Evolutionary conservation across 2,329 filamentous ascomycete genomes (phyloP).

Genomic region (Pezicula neosporulosa): DNA sequence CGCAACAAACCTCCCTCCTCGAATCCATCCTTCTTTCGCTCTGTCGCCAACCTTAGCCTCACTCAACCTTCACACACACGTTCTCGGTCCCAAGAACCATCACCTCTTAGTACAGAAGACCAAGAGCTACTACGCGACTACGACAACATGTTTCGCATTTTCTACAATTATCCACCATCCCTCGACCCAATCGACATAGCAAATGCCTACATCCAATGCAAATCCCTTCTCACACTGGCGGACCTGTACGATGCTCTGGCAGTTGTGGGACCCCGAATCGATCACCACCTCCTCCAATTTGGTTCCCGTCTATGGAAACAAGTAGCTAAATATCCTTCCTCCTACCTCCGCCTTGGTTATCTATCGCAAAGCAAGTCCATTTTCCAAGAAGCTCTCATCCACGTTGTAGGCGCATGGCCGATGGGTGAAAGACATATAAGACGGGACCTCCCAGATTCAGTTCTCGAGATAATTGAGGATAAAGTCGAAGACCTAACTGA

Average conservation of each 20-base stretch:
- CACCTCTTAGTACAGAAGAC: conserved; percentile 53
- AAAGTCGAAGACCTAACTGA: conserved; percentile 92
- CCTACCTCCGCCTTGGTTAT: conserved; percentile 86
- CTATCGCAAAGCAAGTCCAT: conserved; percentile 80
- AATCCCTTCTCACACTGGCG: conserved; percentile 81
- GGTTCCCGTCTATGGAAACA: conserved; percentile 91
- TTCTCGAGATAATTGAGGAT: conserved; percentile 89
- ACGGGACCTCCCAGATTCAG: conserved; percentile 64
- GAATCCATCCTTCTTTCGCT: conserved; percentile 76
- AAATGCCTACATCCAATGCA: conserved; percentile 90
- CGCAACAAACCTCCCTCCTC: conserved; percentile 61
- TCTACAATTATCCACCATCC: conserved; percentile 86
- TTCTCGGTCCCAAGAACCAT: conserved; percentile 33
- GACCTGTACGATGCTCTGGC: conserved; percentile 90
- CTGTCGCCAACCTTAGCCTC: conserved; percentile 73
- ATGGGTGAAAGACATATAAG: conserved; percentile 74
- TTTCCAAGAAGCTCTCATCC: conserved; percentile 83
- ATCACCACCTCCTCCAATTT: conserved; percentile 91
- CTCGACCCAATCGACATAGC: conserved; percentile 87
- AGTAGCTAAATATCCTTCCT: conserved; percentile 92
- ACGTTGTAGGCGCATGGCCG: conserved; percentile 94
- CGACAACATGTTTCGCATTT: conserved; percentile 91
- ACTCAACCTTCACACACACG: conserved; percentile 43
- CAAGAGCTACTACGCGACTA: conserved; percentile 85
- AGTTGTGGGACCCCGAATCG: conserved; percentile 84